These are phyloP conservation scores for Erythrophleum fordii DNA, from an alignment of 306 rosid species.

Conservation along the genomic window DNA sequence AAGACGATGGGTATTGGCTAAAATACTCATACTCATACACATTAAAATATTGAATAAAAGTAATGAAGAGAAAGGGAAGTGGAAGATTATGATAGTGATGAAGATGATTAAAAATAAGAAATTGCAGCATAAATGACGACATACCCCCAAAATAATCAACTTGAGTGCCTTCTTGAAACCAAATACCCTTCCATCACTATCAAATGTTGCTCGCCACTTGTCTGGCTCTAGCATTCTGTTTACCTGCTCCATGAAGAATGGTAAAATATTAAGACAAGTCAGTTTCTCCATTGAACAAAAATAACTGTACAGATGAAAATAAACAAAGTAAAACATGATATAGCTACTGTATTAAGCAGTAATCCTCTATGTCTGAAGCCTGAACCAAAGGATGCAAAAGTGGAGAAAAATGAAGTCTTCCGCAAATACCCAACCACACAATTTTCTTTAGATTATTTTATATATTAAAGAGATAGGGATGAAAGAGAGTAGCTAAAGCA, in stretches of 20 bases:
- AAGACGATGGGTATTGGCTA: not conserved
- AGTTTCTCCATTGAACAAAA: no score
- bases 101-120: constrained; percentile 11
- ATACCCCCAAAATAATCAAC: constrained; percentile 80
- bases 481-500: not conserved
- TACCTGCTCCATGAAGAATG: constrained; percentile 68
- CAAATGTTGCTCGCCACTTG: constrained; percentile 79
- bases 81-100: constrained; percentile 3
- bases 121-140: constrained; percentile 34
- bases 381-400: not conserved
- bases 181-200: constrained; percentile 75
- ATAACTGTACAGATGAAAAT: not conserved
- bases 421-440: not conserved
- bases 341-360: not conserved
- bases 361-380: not conserved
- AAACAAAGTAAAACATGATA: not conserved
- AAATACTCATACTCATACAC: not conserved
- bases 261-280: no score
- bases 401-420: not conserved
- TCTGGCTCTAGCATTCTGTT: constrained; percentile 91
- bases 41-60: not conserved
- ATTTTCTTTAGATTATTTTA: not conserved
- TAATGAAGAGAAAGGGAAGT: not conserved
- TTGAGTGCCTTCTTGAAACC: constrained; percentile 86
- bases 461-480: not conserved